Percentiles rank a stretch among this genome's conserved stretches.
phyloP scores from a whole-genome alignment of 23 red algal species.

The Gracilaria caudata region DNA sequence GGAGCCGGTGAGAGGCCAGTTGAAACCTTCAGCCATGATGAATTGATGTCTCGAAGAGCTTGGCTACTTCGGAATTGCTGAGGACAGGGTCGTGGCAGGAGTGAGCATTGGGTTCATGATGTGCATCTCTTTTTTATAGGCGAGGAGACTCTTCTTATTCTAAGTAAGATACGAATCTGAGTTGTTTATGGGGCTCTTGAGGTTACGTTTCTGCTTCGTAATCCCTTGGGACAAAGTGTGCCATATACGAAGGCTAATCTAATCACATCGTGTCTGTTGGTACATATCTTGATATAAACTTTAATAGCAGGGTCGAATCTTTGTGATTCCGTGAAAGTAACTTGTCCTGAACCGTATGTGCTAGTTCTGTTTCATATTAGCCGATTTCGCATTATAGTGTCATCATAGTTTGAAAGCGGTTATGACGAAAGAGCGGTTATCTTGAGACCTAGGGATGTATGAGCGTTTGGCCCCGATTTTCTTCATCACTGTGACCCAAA shows the following conservation, averaged over 20 bases:
- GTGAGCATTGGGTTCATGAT: not conserved
- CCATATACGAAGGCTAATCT: not conserved
- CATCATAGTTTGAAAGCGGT: not conserved
- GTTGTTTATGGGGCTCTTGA: not conserved
- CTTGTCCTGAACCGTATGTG: not conserved
- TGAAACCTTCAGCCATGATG: constrained; percentile 24
- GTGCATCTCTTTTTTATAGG: not conserved
- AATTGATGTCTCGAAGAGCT: constrained; percentile 37
- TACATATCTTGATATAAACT: not conserved
- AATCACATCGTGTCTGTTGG: not conserved
- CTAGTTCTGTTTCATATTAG: not conserved
- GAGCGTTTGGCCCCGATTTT: not conserved
- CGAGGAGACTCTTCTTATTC: not conserved
- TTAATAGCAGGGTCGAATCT: not conserved
- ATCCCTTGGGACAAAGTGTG: not conserved
- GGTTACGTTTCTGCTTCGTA: not conserved
- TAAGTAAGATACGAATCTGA: not conserved
- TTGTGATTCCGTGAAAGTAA: not conserved
- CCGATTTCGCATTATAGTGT: not conserved
- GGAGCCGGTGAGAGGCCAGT: not conserved
- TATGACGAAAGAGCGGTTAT: not conserved
- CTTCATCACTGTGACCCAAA: not conserved
- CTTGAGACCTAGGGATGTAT: not conserved
- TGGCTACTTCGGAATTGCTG: constrained; percentile 4
- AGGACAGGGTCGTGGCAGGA: not conserved